Evolutionary conservation across 306 rosid species (phyloP).

Genomic region (Quercus variabilis): DNA sequence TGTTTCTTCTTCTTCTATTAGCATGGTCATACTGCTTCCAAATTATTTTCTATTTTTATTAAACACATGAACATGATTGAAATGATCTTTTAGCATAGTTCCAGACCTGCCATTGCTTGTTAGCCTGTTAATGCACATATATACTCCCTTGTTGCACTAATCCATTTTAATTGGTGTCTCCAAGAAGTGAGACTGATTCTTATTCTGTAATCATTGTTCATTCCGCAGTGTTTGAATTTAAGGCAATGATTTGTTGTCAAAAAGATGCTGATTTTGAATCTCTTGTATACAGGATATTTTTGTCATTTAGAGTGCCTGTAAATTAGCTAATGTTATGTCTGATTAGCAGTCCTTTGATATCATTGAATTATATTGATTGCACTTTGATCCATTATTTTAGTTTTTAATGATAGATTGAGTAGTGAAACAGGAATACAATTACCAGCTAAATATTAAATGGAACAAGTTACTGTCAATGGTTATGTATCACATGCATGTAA

Average conservation of each 20-base stretch:
- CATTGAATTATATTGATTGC: background rate
- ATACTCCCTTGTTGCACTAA: background rate
- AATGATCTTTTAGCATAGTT: background rate
- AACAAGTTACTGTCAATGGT: background rate
- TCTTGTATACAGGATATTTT: background rate
- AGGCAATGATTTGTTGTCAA: background rate
- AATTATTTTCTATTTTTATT: background rate
- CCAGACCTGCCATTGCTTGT: background rate
- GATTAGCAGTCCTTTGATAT: background rate
- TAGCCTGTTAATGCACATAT: background rate
- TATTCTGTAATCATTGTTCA: background rate
- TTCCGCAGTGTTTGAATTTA: background rate
- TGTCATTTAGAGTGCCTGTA: background rate
- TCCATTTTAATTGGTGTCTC: background rate
- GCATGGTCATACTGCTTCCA: background rate
- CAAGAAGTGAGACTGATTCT: background rate
- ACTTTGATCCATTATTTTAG: background rate
- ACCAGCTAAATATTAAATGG: background rate
- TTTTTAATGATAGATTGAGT: background rate
- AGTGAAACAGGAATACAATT: background rate
- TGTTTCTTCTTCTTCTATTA: background rate
- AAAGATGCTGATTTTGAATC: background rate
- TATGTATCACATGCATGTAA: background rate
- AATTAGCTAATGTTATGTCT: background rate
- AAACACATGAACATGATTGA: background rate